Evolutionary conservation across 75 land plant species (phyloP).

Genomic region (Ceratopteris richardii): DNA sequence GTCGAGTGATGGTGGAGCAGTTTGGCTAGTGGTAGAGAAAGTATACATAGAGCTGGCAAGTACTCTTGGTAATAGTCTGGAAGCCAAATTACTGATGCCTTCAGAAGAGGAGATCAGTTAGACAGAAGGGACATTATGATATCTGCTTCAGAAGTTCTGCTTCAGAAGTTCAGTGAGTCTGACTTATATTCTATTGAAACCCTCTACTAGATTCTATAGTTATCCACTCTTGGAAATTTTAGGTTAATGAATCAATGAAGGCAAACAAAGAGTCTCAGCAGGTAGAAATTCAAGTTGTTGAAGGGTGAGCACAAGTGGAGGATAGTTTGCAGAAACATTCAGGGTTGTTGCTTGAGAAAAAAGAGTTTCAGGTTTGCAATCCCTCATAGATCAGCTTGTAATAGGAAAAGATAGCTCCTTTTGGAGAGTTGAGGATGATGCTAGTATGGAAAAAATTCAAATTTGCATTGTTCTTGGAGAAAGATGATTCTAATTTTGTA

Average conservation of each 20-base stretch:
- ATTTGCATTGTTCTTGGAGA: no score
- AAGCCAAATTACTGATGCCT: conserved; percentile 8
- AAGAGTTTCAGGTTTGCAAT: no score
- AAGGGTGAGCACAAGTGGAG: no score
- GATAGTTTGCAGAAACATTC: conserved; percentile 48
- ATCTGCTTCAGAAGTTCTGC: conserved; percentile 11
- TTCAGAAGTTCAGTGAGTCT: conserved; percentile 11
- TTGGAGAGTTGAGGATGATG: no score
- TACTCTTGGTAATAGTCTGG: conserved; percentile 13
- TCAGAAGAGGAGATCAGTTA: conserved; percentile 11
- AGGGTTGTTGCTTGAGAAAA: conserved; percentile 45
- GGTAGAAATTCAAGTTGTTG: no score
- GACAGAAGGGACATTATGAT: conserved; percentile 8
- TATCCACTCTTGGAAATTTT: conserved; percentile 5
- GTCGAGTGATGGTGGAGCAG: conserved; percentile 15
- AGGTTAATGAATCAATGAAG: no score
- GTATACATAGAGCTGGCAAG: conserved; percentile 16
- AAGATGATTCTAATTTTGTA: no score
- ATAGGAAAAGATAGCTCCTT: no score
- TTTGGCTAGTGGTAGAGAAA: conserved; percentile 9
- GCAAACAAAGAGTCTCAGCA: no score
- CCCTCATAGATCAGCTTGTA: no score
- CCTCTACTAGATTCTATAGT: conserved; percentile 7
- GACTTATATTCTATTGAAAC: conserved; percentile 13
- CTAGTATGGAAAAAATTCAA: no score